Evolutionary conservation across 108 stramenopile species (phyloP).

Genomic region (Hondaea fermentalgiana): DNA sequence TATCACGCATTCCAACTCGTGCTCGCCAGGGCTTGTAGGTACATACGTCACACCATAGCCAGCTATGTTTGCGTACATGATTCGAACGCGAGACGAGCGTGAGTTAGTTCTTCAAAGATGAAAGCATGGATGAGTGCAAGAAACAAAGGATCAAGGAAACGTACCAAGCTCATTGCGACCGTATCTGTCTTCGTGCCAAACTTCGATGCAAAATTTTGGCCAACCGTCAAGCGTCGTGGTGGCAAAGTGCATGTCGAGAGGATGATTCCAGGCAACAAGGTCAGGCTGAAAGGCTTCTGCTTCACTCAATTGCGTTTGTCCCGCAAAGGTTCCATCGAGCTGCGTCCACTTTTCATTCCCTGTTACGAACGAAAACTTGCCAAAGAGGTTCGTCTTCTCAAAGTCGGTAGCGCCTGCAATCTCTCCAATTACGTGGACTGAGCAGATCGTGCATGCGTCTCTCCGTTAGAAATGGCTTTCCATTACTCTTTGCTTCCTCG

Average conservation of each 20-base stretch:
- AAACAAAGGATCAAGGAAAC: not conserved
- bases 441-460: not conserved
- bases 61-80: not conserved
- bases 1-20: not conserved
- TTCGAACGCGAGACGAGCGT: not conserved
- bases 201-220: not conserved
- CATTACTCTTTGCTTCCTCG: too few relatives aligned
- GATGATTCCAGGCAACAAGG: not conserved
- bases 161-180: constrained; percentile 9
- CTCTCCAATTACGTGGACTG: not conserved
- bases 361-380: not conserved
- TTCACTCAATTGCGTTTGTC: not conserved
- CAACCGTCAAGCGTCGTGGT: not conserved
- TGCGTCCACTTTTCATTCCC: not conserved
- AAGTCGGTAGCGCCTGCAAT: not conserved
- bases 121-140: too few relatives aligned
- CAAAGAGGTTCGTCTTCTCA: not conserved
- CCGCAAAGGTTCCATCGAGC: not conserved
- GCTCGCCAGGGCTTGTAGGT: constrained; percentile 7
- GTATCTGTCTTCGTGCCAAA: constrained; percentile 7
- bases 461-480: too few relatives aligned
- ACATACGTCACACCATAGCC: not conserved
- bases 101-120: too few relatives aligned
- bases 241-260: not conserved
- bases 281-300: not conserved